A percentile compares a stretch with the other conserved stretches of the same genome.
Evolutionary conservation across 495 filamentous ascomycete species (phyloP).

Genomic region (Umbilicaria muhlenbergii): DNA sequence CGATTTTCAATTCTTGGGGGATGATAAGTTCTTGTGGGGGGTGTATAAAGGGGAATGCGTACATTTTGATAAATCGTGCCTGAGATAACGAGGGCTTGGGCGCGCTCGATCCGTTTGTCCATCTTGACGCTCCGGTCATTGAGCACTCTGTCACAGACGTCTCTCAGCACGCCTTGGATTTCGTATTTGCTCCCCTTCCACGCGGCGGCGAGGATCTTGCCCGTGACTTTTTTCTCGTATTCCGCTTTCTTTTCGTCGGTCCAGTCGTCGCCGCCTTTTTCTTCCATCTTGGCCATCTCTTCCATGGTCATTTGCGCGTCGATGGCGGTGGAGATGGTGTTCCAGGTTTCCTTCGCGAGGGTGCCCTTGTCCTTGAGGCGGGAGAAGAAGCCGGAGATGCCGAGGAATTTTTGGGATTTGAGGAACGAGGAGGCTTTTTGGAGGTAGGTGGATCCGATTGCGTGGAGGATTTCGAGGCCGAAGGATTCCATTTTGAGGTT

Average conservation of each 20-base stretch:
- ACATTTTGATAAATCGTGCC: slow-evolving; percentile 84
- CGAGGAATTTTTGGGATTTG: slow-evolving; percentile 92
- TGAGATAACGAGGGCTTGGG: slow-evolving; percentile 71
- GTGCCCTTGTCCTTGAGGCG: slow-evolving; percentile 93
- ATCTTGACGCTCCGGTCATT: slow-evolving; percentile 70
- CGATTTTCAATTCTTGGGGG: not conserved
- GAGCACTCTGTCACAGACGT: slow-evolving; percentile 61
- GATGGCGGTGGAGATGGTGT: slow-evolving; percentile 91
- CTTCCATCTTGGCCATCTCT: slow-evolving; percentile 93
- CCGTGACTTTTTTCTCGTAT: slow-evolving; percentile 86
- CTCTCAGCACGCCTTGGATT: slow-evolving; percentile 88
- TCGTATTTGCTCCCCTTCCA: slow-evolving; percentile 97
- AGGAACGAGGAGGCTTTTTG: slow-evolving; percentile 75
- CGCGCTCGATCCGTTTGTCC: slow-evolving; percentile 76
- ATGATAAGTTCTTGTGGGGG: too few species aligned
- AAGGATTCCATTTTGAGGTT: slow-evolving; percentile 99
- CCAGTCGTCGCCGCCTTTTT: slow-evolving; percentile 94
- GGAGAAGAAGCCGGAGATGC: slow-evolving; percentile 86
- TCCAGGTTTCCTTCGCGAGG: slow-evolving; percentile 95
- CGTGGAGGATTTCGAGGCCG: slow-evolving; percentile 91
- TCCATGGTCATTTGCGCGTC: slow-evolving; percentile 98
- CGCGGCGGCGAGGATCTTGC: slow-evolving; percentile 95
- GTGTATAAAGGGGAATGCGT: slow-evolving; percentile 17
- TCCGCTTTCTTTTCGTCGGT: slow-evolving; percentile 97
- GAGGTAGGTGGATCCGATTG: slow-evolving; percentile 79